Evolutionary conservation across 495 filamentous ascomycete species (phyloP), one percentile per base, ranked within the genome.

Genomic region (Clavariopsis aquatica): DNA sequence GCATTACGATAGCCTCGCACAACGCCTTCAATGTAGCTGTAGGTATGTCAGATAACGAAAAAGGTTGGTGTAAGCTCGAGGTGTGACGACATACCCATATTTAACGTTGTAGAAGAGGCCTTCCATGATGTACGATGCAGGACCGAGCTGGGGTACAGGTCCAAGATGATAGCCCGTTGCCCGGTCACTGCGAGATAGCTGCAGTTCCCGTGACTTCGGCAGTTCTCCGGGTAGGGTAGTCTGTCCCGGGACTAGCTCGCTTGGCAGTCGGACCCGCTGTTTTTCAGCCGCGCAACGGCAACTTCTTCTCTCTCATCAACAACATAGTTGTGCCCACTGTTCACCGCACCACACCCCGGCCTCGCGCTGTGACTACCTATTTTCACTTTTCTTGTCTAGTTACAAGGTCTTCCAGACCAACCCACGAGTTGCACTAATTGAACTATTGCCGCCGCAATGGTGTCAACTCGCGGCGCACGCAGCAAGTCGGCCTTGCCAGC

Each of bases 41-140:
- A 76, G 73, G 10, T 26, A 26, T n/a, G 52, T 69, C n/a, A 71
- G 29, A 24, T 49, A 55, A 0, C 71, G 29, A 24, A 53, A 57
- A 0, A 8, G 27, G 5, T 45, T 26, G 22, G 20, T 17, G 46
- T 20, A 17, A 13, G 22, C 15, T 52, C 13, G 28, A 29, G 49
- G 28, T 9, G 12, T 36, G 20, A 24, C 24, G 10, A 72, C 85
- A 52, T 83, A 93, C 87, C 94, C 94, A 80, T 90, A 90, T 74
- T 94, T 92, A 49, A 94, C 89, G 78, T 98, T 98, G 78, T 93
- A 98, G 73, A 93, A 90, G 24, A 97, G 86, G 57, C 93, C 93
- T 81, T 98, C 93, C 93, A 98, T 98, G 49, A 24, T 73, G 62
- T 31, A 51, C 41, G 60, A 54, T 60, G 46, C 19, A 19, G 53